A percentile compares a stretch with the other conserved stretches of the same genome.
phyloP scores from a whole-genome alignment of 1,284 basidiomycete genomes.

The Microbotryum lychnidis-dioicae region DNA sequence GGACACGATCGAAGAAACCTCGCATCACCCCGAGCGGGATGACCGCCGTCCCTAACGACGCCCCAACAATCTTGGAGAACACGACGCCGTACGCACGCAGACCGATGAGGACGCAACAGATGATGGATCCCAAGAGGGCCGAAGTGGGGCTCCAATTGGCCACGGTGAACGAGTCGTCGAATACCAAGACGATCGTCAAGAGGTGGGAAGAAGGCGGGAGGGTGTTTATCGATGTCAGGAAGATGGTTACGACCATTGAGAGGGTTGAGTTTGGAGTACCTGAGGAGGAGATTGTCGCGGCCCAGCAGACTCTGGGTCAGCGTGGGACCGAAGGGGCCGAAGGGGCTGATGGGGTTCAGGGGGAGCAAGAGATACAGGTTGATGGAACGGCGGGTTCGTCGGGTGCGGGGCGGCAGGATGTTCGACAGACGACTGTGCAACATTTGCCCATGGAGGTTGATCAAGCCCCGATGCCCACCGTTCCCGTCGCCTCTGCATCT shows the following conservation, averaged over 20 bases:
- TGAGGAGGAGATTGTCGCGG: too few relatives aligned
- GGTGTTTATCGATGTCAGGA: slow-evolving; percentile 27
- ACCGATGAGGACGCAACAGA: not conserved
- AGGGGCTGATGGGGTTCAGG: too few relatives aligned
- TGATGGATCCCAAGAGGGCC: slow-evolving; percentile 1
- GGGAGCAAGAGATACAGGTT: too few relatives aligned
- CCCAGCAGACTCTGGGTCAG: too few relatives aligned
- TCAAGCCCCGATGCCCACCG: too few relatives aligned
- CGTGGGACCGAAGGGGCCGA: too few relatives aligned
- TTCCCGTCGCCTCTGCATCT: too few relatives aligned
- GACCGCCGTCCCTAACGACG: not conserved
- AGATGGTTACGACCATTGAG: slow-evolving; percentile 28
- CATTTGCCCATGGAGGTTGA: too few relatives aligned
- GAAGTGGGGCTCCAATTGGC: slow-evolving; percentile 8
- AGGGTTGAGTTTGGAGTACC: slow-evolving; percentile 15
- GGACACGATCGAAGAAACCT: not conserved
- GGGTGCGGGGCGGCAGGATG: too few relatives aligned
- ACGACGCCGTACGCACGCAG: not conserved
- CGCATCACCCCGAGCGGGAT: not conserved
- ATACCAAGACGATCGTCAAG: slow-evolving; percentile 23
- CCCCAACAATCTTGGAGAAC: not conserved
- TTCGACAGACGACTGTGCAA: too few relatives aligned
- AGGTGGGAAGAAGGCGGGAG: slow-evolving; percentile 19
- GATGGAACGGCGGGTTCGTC: too few relatives aligned
- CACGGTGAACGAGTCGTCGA: slow-evolving; percentile 22